Evolutionary conservation across 148 eudicot species (phyloP), one percentile per base, ranked within the genome.

Genomic region (Chenopodium formosanum): DNA sequence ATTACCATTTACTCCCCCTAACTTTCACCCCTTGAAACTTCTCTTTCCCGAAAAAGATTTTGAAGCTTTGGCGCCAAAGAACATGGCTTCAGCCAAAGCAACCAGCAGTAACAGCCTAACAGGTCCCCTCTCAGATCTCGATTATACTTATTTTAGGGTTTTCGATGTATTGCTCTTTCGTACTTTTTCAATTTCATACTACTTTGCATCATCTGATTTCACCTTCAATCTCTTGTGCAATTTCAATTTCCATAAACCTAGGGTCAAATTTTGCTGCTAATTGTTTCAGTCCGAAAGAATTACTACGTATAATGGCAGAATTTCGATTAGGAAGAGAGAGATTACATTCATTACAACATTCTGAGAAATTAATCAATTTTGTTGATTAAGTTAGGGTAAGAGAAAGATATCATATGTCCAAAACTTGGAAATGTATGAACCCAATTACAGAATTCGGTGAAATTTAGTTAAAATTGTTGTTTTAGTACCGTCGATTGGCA

Each of bases 1-100:
- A 4, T 34, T 34, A 34, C 5, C 5, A 34, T 3, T 34, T 34
- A 34, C 40, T 34, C 4, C 5, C 40, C 40, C 40, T 34, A 34
- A 34, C 44, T 40, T 40, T 40, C 8, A 40, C 44, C 44, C 7
- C 44, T 40, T 1, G 7, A 5, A 40, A 40, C 44, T 40, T 19
- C 19, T 13, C 17, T 13, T 29, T 4, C 8, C 22, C 73, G 17
- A 32, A 32, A 69, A 16, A 69, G 20, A 40, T n/a, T 58, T 77
- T 40, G 46, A 78, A 67, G 20, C 31, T 40, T 79, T 79, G 75
- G 81, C 75, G 81, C 74, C 73, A 79, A 79, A 69, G 40, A 34
- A 47, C 46, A 47, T 14, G 14, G 22, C 48, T 10, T 19, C 70
- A 25, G 53, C 40, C 27, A 37, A 12, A 63, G 70, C 34, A 8